phyloP scores from a whole-genome alignment of 1,284 basidiomycete species.

The Heterobasidion irregulare region DNA sequence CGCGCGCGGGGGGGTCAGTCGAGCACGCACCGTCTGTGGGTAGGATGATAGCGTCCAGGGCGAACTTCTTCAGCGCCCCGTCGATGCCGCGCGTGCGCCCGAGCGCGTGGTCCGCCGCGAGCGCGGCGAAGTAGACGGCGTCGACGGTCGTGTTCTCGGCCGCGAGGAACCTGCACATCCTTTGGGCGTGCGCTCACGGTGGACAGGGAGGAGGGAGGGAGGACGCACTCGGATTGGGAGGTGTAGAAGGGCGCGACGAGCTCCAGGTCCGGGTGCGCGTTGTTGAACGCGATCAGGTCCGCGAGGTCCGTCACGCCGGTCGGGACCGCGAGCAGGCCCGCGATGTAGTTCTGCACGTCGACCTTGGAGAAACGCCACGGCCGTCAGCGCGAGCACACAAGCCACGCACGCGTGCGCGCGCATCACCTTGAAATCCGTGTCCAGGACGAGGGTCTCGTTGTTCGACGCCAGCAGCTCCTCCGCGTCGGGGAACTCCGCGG shows the following conservation, averaged over 20 bases:
- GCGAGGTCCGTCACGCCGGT: constrained; percentile 45
- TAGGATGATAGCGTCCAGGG: constrained; percentile 50
- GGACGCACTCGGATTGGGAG: constrained; percentile 34
- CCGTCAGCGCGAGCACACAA: neutral
- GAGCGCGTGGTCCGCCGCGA: constrained; percentile 42
- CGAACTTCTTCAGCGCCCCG: constrained; percentile 37
- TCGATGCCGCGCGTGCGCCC: constrained; percentile 52
- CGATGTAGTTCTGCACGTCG: constrained; percentile 41
- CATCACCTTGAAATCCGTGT: constrained; percentile 48
- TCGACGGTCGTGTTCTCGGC: constrained; percentile 40
- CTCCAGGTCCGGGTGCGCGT: constrained; percentile 39
- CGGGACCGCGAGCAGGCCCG: constrained; percentile 34
- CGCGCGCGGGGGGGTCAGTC: constrained; percentile 21
- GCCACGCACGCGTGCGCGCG: neutral
- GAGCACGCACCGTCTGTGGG: constrained; percentile 43
- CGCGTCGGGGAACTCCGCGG: constrained; percentile 50
- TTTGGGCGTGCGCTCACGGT: neutral
- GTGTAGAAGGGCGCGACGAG: constrained; percentile 35
- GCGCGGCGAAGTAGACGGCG: constrained; percentile 36
- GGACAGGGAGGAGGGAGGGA: neutral
- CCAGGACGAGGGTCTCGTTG: constrained; percentile 46
- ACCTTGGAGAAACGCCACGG: constrained; percentile 24
- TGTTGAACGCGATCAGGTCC: constrained; percentile 49
- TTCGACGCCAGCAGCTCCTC: constrained; percentile 40
- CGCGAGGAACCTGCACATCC: constrained; percentile 31